These are phyloP conservation scores for Rhizomucor pusillus DNA, from an alignment of 371 early-diverging fungal species.

Conservation along the genomic window DNA sequence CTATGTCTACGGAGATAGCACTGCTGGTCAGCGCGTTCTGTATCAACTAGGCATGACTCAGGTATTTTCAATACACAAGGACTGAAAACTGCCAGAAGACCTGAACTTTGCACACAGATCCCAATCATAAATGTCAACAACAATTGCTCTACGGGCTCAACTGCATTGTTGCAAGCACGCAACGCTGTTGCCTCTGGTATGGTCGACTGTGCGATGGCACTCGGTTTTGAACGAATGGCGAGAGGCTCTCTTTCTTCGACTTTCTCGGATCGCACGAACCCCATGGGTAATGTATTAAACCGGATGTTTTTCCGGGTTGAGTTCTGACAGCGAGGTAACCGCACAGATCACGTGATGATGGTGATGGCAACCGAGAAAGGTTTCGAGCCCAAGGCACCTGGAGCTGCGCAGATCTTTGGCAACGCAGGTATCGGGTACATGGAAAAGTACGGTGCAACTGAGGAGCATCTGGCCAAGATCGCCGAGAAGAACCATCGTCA, in stretches of 20 bases:
- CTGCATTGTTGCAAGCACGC: slow-evolving; percentile 75
- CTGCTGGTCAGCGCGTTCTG: slow-evolving; percentile 74
- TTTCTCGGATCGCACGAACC: slow-evolving; percentile 68
- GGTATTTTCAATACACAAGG: background rate
- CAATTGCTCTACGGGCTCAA: slow-evolving; percentile 80
- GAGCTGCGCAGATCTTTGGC: slow-evolving; percentile 76
- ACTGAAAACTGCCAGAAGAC: background rate
- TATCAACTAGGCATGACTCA: slow-evolving; percentile 72
- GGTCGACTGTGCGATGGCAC: slow-evolving; percentile 74
- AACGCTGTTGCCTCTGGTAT: slow-evolving; percentile 67
- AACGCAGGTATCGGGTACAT: slow-evolving; percentile 77
- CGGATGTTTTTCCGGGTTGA: no score
- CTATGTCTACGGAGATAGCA: slow-evolving; percentile 70
- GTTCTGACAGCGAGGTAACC: no score
- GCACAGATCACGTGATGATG: slow-evolving; percentile 50
- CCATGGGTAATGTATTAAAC: slow-evolving; percentile 43
- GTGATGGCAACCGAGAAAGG: slow-evolving; percentile 63
- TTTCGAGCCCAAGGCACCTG: slow-evolving; percentile 57
- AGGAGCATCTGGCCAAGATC: slow-evolving; percentile 66
- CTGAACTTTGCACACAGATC: slow-evolving; percentile 23
- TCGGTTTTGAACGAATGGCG: slow-evolving; percentile 81
- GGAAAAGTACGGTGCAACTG: slow-evolving; percentile 63
- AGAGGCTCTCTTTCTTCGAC: slow-evolving; percentile 56
- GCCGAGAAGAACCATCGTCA: slow-evolving; percentile 80
- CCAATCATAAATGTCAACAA: slow-evolving; percentile 73